Conservation (phyloP, 495 filamentous ascomycete species). For the Aspergillus ostianus region DNA sequence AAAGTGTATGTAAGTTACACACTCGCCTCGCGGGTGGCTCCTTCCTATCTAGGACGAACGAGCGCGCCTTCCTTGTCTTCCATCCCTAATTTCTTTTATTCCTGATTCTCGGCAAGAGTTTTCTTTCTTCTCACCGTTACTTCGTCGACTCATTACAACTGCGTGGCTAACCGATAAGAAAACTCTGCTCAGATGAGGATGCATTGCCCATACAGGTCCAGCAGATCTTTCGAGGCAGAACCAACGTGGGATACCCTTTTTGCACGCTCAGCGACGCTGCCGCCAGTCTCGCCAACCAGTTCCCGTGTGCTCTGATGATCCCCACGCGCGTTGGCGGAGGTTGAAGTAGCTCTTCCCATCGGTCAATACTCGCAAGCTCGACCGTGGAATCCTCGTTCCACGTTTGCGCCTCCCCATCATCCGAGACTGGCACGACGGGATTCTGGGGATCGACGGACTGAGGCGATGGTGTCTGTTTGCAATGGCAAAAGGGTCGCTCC, state of each 20-base stretch:
- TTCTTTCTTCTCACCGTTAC: too few relatives aligned
- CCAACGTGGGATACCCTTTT: conserved; percentile 1
- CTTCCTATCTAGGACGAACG: too few relatives aligned
- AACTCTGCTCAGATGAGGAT: not conserved
- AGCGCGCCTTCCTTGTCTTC: too few relatives aligned
- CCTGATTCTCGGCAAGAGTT: too few relatives aligned
- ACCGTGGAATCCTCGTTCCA: not conserved
- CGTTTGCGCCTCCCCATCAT: not conserved
- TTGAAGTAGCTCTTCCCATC: conserved; percentile 1
- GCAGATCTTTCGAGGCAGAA: not conserved
- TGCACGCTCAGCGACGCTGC: conserved; percentile 1
- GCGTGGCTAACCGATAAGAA: not conserved
- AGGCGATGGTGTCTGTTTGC: not conserved
- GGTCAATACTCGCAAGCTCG: conserved; percentile 2
- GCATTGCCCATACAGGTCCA: conserved; percentile 1
- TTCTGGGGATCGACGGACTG: not conserved
- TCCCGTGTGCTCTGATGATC: not conserved
- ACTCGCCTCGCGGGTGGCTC: too few relatives aligned
- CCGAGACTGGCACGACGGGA: not conserved
- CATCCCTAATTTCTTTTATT: not conserved
- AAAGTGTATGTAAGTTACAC: too few relatives aligned
- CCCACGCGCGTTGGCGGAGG: not conserved
- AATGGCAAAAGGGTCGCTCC: not conserved
- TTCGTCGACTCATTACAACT: too few relatives aligned
- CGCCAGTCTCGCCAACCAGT: not conserved